phyloP scores from a whole-genome alignment of 164 flowering plant species.

The Echeveria elegans region DNA sequence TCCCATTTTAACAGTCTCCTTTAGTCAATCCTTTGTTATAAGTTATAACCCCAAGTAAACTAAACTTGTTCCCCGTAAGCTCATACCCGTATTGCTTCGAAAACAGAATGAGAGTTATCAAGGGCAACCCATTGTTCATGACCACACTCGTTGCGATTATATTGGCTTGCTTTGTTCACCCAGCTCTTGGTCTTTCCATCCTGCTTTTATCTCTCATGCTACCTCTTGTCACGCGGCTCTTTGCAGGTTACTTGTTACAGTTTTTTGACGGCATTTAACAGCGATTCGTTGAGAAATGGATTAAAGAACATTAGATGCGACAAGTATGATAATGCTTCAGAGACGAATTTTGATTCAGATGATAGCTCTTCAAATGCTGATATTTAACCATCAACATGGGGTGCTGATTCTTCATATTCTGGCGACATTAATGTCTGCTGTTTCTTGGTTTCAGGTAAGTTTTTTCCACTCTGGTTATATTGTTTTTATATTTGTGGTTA shows the following conservation, averaged over 20 bases:
- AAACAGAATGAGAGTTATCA: conserved; percentile 59
- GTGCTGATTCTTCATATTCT: conserved; percentile 66
- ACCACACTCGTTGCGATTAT: conserved; percentile 33
- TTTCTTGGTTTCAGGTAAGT: conserved; percentile 84
- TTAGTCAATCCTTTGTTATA: neutral
- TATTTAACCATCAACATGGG: conserved; percentile 78
- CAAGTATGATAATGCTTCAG: conserved; percentile 17
- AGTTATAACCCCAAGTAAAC: too few relatives aligned
- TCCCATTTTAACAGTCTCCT: neutral
- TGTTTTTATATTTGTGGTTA: neutral
- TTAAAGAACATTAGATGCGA: conserved; percentile 20
- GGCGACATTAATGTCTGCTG: conserved; percentile 68
- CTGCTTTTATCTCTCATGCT: conserved; percentile 62
- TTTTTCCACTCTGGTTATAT: neutral
- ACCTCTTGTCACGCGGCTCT: conserved; percentile 67
- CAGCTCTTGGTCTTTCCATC: conserved; percentile 70
- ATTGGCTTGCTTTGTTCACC: conserved; percentile 78
- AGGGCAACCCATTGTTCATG: conserved; percentile 42
- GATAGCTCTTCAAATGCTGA: conserved; percentile 42
- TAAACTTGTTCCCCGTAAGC: too few relatives aligned
- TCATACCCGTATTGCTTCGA: too few relatives aligned
- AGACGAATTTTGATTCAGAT: conserved; percentile 16
- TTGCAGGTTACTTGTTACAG: conserved; percentile 77
- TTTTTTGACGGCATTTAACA: conserved; percentile 76
- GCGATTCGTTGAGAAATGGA: conserved; percentile 45